Base-by-base conservation (phyloP, 306 rosid genomes). In the Hippophae gyantsensis region DNA sequence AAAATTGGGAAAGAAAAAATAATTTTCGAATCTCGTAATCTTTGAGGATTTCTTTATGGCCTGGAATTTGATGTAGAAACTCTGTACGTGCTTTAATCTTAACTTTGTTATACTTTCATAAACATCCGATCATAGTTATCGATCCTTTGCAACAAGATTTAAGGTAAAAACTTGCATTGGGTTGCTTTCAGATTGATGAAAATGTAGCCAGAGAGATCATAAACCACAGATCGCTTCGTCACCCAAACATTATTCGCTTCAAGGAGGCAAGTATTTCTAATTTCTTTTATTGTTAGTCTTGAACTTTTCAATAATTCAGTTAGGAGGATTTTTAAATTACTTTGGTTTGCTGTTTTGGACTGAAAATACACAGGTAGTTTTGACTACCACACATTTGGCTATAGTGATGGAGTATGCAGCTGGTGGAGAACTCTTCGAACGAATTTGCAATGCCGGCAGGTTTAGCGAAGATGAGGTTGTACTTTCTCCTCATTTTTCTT, bases 401-500 rank as follows among this genome's bases (percentile, higher is more conserved):
- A 83, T 83, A 49, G 81, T 80, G n/a, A 83, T 83, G 89, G 89
- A 83, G 77, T 83, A 83, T 73, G 89, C 89, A 8, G 78, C 86
- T 26, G 89, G 86, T 12, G 89, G 89, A 40, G 83, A 77, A 52
- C 86, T 83, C 57, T 83, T 83, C 59, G 86, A 83, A 68, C 78
- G 89, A 68, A 80, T 83, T 54, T 80, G 86, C 69, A 77, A 56
- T 70, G 86, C 86, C 52, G 89, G 89, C 44, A 72, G 89, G 62
- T 83, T 83, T 71, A 83, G 89, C 59, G 89, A 83, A 67, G 89
- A 83, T 66, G 89, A 83, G 89, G 88, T 79, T 44, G 50, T 40
- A 63, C 26, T 50, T 54, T 62, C 8, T 67, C 54, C 5, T 32
- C 38, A 32, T 42, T 48, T 11, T 42, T 50, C 38, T 58, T 54